Evolutionary conservation across 345 rosid genomes (phyloP).

Genomic region (Eucalyptus microcorys): DNA sequence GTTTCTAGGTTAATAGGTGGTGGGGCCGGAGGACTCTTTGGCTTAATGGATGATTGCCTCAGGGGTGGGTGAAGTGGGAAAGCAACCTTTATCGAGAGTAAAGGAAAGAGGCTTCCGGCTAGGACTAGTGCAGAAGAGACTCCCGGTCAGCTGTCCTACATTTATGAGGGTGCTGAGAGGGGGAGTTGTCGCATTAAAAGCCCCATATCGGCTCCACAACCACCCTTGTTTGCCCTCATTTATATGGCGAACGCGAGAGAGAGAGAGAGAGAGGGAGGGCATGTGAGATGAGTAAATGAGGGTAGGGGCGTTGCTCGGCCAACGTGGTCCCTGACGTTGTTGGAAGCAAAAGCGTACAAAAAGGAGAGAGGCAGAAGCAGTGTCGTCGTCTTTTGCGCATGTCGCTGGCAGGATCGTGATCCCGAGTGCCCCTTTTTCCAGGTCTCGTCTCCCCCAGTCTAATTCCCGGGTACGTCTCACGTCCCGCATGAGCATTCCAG

Average conservation of each 20-base stretch:
- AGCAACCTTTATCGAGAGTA: not conserved
- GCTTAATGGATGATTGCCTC: not conserved
- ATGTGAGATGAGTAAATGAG: not conserved
- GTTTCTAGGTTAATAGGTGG: not conserved
- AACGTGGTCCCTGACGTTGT: not conserved
- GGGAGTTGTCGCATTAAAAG: not conserved
- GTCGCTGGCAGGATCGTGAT: not conserved
- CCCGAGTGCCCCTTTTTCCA: not conserved
- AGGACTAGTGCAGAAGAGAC: not conserved
- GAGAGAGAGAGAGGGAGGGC: not conserved
- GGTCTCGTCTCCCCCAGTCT: not conserved
- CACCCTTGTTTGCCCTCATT: not conserved
- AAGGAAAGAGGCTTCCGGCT: not conserved
- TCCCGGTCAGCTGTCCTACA: not conserved
- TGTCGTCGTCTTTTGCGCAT: not conserved
- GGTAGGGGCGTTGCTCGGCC: not conserved
- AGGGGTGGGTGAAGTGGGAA: not conserved
- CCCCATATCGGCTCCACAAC: not conserved
- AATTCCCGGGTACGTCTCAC: not conserved
- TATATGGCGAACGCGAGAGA: not conserved
- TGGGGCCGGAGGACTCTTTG: not conserved
- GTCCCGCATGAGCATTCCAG: not conserved
- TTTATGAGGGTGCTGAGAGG: not conserved
- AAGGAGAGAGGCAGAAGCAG: not conserved
- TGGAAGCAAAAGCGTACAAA: not conserved